Percentiles rank a stretch among this genome's conserved stretches.
These are phyloP conservation scores for Tulasnella sp. DNA, from an alignment of 768 basidiomycete species.

Conservation along the genomic window DNA sequence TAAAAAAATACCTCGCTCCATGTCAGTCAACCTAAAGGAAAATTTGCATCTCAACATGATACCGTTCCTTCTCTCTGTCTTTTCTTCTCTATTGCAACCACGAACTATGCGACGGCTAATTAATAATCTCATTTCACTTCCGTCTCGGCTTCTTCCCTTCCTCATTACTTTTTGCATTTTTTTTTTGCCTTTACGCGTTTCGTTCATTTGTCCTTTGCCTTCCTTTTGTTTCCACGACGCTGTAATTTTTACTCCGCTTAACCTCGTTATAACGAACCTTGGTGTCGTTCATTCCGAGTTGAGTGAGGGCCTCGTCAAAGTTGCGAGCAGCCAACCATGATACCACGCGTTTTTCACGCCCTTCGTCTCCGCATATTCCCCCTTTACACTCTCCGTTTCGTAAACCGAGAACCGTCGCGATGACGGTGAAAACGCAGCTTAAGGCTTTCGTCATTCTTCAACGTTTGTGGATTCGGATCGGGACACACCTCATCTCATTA, in stretches of 20 bases:
- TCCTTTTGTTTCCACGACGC: neutral
- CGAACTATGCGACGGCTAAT: constrained; percentile 16
- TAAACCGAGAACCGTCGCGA: neutral
- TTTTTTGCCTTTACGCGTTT: constrained; percentile 4
- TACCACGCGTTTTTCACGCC: constrained; percentile 1
- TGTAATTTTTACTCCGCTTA: constrained; percentile 12
- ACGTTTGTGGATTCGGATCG: neutral
- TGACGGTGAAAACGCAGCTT: neutral
- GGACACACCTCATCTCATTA: constrained; percentile 1
- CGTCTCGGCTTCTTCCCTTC: constrained; percentile 1
- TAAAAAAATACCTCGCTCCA: neutral
- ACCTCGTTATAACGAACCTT: constrained; percentile 8
- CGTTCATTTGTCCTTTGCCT: neutral
- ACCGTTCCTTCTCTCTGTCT: constrained; percentile 1
- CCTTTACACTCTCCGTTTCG: neutral
- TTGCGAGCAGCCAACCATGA: neutral
- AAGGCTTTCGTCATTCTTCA: constrained; percentile 6
- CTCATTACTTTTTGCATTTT: constrained; percentile 12
- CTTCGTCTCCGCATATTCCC: constrained; percentile 1
- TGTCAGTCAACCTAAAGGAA: neutral
- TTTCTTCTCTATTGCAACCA: neutral
- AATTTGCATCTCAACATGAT: constrained; percentile 3
- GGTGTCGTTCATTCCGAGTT: constrained; percentile 10
- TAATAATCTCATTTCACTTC: constrained; percentile 16
- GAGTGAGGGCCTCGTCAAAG: constrained; percentile 1